phyloP scores from a whole-genome alignment of 169 alveolate species.

The Perkinsus chesapeaki region DNA sequence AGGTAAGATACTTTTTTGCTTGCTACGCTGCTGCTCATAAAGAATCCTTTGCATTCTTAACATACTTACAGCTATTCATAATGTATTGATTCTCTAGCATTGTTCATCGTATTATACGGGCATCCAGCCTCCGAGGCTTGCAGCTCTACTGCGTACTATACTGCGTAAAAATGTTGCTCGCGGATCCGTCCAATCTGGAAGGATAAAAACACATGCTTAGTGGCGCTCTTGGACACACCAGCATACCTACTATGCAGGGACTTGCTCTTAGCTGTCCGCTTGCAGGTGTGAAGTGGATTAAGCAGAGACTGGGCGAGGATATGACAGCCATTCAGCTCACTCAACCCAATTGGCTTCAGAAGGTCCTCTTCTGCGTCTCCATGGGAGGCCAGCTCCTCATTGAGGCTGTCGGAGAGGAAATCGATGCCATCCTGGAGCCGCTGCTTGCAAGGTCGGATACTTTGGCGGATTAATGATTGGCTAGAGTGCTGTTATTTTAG shows the following conservation, averaged over 20 bases:
- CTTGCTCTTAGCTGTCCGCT: background rate
- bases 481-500: constrained; percentile 6
- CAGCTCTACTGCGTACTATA: too few relatives aligned
- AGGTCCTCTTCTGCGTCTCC: constrained; percentile 67
- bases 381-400: constrained; percentile 84
- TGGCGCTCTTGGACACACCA: too few relatives aligned
- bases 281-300: constrained; percentile 81
- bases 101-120: too few relatives aligned
- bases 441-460: constrained; percentile 80
- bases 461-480: constrained; percentile 63
- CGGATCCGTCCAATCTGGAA: too few relatives aligned
- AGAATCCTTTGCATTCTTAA: too few relatives aligned
- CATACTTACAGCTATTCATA: too few relatives aligned
- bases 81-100: too few relatives aligned
- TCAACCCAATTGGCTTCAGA: constrained; percentile 78
- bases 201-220: too few relatives aligned
- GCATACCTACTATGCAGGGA: too few relatives aligned
- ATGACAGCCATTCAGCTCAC: constrained; percentile 77
- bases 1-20: constrained; percentile 32
- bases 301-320: constrained; percentile 74
- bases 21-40: too few relatives aligned
- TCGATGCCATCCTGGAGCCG: constrained; percentile 90
- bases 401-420: constrained; percentile 83
- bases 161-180: too few relatives aligned
- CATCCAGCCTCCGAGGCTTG: too few relatives aligned